phyloP scores from a whole-genome alignment of 805 yeast genomes.

The Cyberlindnera saturnus region DNA sequence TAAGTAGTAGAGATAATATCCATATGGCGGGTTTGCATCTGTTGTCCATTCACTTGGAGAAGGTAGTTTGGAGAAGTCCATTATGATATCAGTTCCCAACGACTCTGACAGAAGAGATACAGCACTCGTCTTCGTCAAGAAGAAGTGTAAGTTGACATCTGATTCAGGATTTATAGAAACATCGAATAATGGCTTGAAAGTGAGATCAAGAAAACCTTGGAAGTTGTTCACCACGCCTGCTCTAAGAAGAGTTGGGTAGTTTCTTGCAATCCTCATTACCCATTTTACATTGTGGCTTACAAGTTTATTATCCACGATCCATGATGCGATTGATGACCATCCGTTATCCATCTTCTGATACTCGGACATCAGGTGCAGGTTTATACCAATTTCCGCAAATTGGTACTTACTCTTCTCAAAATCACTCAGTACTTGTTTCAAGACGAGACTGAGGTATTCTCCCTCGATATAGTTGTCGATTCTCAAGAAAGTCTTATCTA shows the following conservation, averaged over 20 bases:
- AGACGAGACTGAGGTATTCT: constrained; percentile 30
- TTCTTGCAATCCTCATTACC: constrained; percentile 30
- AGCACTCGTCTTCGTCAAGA: constrained; percentile 27
- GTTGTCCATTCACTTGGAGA: constrained; percentile 28
- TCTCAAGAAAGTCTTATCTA: constrained; percentile 31
- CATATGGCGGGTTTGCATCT: constrained; percentile 33
- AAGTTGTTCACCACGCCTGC: constrained; percentile 21
- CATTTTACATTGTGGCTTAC: constrained; percentile 35
- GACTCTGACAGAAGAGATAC: constrained; percentile 26
- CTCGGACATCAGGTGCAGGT: constrained; percentile 22
- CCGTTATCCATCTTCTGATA: constrained; percentile 8
- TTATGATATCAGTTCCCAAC: constrained; percentile 14
- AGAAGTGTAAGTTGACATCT: constrained; percentile 25
- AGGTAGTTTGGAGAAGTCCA: constrained; percentile 13
- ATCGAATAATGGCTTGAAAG: constrained; percentile 30
- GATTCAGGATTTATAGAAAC: constrained; percentile 18
- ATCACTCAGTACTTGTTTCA: constrained; percentile 27
- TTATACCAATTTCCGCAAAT: constrained; percentile 31
- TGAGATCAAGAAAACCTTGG: constrained; percentile 26
- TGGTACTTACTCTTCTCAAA: constrained; percentile 35
- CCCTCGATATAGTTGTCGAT: constrained; percentile 32
- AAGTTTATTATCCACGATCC: constrained; percentile 31
- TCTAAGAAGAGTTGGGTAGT: constrained; percentile 22
- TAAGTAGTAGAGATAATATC: constrained; percentile 33
- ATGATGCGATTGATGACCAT: constrained; percentile 29